Conservation (phyloP, 2,329 filamentous ascomycete genomes). For the Fusarium burgessii region DNA sequence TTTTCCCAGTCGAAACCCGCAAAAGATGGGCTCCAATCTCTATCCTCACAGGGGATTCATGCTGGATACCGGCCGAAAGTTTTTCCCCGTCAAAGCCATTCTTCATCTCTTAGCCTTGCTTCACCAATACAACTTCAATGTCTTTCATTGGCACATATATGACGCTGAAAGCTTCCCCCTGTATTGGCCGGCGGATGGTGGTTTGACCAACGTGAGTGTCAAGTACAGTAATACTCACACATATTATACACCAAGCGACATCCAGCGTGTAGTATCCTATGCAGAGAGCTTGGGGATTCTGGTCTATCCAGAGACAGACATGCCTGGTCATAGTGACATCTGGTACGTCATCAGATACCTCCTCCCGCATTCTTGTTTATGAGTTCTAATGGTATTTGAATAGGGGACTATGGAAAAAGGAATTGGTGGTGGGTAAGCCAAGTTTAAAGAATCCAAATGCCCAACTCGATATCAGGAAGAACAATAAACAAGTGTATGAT, state of each 20-base stretch:
- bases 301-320: slow-evolving; percentile 17
- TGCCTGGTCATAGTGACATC: slow-evolving; percentile 19
- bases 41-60: slow-evolving; percentile 18
- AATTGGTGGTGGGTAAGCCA: slow-evolving; percentile 9
- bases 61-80: slow-evolving; percentile 19
- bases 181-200: not conserved
- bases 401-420: slow-evolving; percentile 15
- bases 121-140: slow-evolving; percentile 21
- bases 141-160: slow-evolving; percentile 27
- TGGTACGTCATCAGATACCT: not conserved
- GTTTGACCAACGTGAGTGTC: slow-evolving; percentile 3
- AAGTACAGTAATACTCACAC: not conserved
- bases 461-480: slow-evolving; percentile 7
- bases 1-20: rapidly evolving
- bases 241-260: not conserved
- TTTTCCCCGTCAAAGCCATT: slow-evolving; percentile 17
- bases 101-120: not conserved
- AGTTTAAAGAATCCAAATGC: not conserved
- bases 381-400: rapidly evolving
- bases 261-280: not conserved
- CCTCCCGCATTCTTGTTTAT: rapidly evolving
- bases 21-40: not conserved
- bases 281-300: not conserved
- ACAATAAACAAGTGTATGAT: not conserved
- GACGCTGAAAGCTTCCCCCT: slow-evolving; percentile 19